Evolutionary conservation across 768 basidiomycete species (phyloP), one percentile per base, ranked within the genome.

Genomic region (Leccinum truebloodii): DNA sequence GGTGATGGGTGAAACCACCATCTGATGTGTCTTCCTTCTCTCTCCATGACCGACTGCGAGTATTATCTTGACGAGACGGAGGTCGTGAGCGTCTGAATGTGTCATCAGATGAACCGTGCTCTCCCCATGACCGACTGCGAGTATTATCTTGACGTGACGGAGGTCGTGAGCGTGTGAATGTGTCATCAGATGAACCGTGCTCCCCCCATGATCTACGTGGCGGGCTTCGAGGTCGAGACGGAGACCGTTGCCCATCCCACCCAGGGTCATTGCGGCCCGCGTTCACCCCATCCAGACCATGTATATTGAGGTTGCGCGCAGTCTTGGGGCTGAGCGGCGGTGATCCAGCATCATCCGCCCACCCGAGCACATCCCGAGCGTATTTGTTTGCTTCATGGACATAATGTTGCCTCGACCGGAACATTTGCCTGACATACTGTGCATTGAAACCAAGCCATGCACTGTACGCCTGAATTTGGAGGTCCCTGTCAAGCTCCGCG

Each of bases 361-460:
- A 81, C 59, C 80, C 79, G 26, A 79, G 71, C 3, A 72, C 72
- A 18, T 68, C 62, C 41, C 70, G 65, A 35, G 72, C 77, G 60
- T 76, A 81, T 59, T 57, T 64, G 57, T 78, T 79, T 9, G 66
- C 82, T 44, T 73, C 68, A 24, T 70, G 54, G 5, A 86, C 82
- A 20, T 82, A 74, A 16, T 75, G 67, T 48, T 70, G 73, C 50
- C 67, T 73, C 10, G 71, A 73, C 78, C 79, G 81, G 46, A 72
- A 67, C 57, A 83, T 56, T 8, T 61, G 55, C 64, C 73, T 79
- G 34, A 75, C 50, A 52, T 71, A 72, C 4, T 75, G 69, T 20
- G 82, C 80, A 69, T 86, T 86, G 69, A 83, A 87, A 13, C 86
- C 86, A 48, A 87, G 69, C 76, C 77, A 83, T 28, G 83, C 79